Evolutionary conservation across 352 stramenopile species (phyloP), one percentile per base, ranked within the genome.

Genomic region (Globisporangium ultimum): DNA sequence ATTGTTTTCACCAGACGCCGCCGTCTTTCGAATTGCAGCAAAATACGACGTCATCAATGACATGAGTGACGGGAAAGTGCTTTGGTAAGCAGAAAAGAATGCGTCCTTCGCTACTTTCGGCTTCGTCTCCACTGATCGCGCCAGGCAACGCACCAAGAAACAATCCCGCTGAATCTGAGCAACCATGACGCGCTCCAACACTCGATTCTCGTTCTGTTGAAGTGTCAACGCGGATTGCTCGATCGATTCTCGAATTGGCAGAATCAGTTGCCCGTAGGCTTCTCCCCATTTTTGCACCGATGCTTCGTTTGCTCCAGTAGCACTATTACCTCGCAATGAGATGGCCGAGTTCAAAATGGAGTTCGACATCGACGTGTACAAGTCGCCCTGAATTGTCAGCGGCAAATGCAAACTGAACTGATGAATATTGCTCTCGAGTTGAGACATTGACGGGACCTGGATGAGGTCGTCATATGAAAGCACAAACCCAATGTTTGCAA

Each of bases 281-380:
- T 74, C 78, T 10, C 71, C 74, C 79, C 81, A 91, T 12, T 63
- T 56, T 34, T 77, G 66, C 52, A 76, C 65, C 10, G 66, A 59
- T 58, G 66, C 55, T 15, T 70, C 61, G 47, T 69, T 77, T 11
- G n/a, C 49, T 0, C 66, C 69, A 45, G 54, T 63, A 9, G 59
- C 50, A 15, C 36, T 18, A 0, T 17, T 48, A n/a, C 15, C 36
- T 48, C 71, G 73, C 53, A 91, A 66, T 2, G 81, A 89, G 50
- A 89, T 89, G 5, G 77, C 79, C 28, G 81, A 87, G 64, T 89
- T 88, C 32, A 93, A 41, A 61, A 91, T 87, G 9, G 77, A 89
- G 60, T 91, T 88, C 0, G 82, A 88, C 74, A 91, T 86, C 1
- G 84, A 84, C 15, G 78, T 89, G 59, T 89, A 93, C 20, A 93